Conservation (phyloP, 202 grass and related monocot genomes). For the Bolboschoenoplectus hybrid region DNA sequence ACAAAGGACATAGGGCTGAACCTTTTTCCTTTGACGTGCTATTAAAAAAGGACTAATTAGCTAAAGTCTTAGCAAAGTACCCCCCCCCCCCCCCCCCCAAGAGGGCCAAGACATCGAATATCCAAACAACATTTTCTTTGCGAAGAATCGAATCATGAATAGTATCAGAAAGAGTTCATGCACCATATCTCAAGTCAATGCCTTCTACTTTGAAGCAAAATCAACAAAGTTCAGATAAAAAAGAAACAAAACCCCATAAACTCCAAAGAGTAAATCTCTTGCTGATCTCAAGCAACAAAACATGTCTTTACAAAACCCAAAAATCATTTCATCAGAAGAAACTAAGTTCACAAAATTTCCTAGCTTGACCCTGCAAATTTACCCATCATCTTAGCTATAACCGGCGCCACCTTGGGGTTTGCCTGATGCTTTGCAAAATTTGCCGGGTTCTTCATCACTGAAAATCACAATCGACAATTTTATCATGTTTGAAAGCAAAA, state of each 20-base stretch:
- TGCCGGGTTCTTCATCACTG: constrained; percentile 95
- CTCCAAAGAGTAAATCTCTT: not conserved
- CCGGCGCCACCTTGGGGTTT: constrained; percentile 88
- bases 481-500: not conserved
- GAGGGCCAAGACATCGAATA: not conserved
- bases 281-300: not conserved
- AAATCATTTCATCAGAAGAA: not conserved
- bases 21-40: too few relatives aligned
- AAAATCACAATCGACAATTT: constrained; percentile 28
- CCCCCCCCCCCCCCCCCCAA: too few relatives aligned
- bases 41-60: too few relatives aligned
- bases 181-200: not conserved
- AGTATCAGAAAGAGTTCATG: not conserved
- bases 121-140: not conserved
- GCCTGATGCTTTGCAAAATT: constrained; percentile 72
- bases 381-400: constrained; percentile 90
- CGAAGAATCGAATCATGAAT: not conserved
- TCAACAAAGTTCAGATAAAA: constrained; percentile 9
- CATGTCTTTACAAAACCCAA: not conserved
- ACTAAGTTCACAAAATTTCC: not conserved
- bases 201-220: not conserved
- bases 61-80: too few relatives aligned
- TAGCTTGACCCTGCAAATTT: constrained; percentile 52
- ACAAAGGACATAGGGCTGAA: too few relatives aligned
- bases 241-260: not conserved